These are phyloP conservation scores for Taiozyma sp. DNA, from an alignment of 1,139 yeast genomes.

Conservation along the genomic window DNA sequence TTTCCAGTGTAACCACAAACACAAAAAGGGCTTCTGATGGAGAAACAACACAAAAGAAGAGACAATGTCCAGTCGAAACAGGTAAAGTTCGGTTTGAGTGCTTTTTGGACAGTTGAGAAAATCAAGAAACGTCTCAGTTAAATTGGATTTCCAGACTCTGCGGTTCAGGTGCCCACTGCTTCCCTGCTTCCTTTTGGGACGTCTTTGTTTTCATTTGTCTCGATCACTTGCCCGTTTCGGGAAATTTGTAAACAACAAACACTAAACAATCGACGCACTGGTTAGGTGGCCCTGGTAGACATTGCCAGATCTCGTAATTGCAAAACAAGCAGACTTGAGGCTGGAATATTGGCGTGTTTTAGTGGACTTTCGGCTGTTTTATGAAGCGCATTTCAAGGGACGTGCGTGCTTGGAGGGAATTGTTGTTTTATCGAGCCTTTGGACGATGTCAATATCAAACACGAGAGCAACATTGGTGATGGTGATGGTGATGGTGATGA, in stretches of 20 bases:
- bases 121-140: conserved; percentile 2
- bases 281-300: background rate
- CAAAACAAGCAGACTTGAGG: background rate
- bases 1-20: conserved; percentile 6
- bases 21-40: background rate
- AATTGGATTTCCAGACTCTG: background rate
- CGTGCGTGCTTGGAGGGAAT: too few species aligned
- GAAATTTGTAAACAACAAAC: background rate
- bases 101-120: background rate
- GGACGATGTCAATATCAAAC: too few species aligned
- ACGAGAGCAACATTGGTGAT: too few species aligned
- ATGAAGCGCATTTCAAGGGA: too few species aligned
- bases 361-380: too few species aligned
- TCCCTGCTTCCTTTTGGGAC: background rate
- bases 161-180: background rate
- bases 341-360: too few species aligned
- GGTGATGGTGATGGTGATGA: too few species aligned
- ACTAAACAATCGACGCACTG: background rate
- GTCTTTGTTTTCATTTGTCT: conserved; percentile 13
- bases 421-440: too few species aligned
- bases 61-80: background rate
- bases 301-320: background rate
- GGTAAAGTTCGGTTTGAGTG: background rate
- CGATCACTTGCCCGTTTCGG: conserved; percentile 2
- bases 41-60: conserved; percentile 2